Conservation (phyloP, 2,329 filamentous ascomycete species). For the Neodidymelliopsis sp. region DNA sequence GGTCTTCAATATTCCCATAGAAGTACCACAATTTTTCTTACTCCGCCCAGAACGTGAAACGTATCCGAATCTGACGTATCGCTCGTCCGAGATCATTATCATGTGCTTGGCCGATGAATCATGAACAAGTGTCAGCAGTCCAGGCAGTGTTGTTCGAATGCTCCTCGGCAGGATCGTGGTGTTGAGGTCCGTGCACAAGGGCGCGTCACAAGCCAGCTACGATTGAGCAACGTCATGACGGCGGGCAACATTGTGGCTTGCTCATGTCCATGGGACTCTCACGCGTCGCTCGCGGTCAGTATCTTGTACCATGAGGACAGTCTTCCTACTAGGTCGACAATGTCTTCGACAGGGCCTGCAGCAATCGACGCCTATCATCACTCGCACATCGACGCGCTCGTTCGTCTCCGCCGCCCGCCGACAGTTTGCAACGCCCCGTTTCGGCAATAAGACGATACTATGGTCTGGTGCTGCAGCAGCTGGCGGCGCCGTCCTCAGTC, state of each 20-base stretch:
- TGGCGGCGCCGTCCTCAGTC: slow-evolving; percentile 54
- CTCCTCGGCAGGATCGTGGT: not conserved
- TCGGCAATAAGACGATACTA: slow-evolving; percentile 40
- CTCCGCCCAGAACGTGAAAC: no score
- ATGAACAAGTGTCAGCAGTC: no score
- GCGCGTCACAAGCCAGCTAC: slow-evolving; percentile 27
- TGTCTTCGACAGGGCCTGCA: slow-evolving; percentile 54
- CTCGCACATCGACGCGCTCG: slow-evolving; percentile 31
- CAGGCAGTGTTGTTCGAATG: no score
- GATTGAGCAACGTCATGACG: slow-evolving; percentile 35
- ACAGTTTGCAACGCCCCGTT: slow-evolving; percentile 46
- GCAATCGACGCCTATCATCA: slow-evolving; percentile 27
- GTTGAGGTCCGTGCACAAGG: slow-evolving; percentile 13
- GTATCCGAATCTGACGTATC: no score
- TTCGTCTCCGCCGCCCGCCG: slow-evolving; percentile 40
- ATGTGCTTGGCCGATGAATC: no score
- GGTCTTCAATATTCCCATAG: no score
- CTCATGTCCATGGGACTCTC: slow-evolving; percentile 33
- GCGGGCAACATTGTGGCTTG: slow-evolving; percentile 2
- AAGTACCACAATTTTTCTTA: no score
- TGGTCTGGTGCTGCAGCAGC: slow-evolving; percentile 43
- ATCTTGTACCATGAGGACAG: slow-evolving; percentile 58
- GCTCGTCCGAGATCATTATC: no score
- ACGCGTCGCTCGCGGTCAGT: slow-evolving; percentile 29
- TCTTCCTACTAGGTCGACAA: slow-evolving; percentile 58